Base-by-base conservation (phyloP, 2,329 filamentous ascomycete genomes). In the Fonsecaea monophora region DNA sequence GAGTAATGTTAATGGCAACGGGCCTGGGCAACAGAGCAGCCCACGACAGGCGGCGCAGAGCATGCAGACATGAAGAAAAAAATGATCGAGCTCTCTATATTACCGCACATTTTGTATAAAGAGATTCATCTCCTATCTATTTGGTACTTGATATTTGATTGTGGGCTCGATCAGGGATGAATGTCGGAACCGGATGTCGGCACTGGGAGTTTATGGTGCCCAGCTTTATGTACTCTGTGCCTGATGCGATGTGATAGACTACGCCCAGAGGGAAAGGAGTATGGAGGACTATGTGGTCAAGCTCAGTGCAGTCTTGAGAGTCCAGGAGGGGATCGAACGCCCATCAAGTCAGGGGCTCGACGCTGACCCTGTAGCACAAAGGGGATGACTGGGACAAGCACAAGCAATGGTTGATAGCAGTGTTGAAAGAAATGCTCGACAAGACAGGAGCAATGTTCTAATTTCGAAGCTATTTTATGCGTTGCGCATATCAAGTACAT, bases 21-120 rank as follows among this genome's bases (percentile, higher is more conserved):
- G 8, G 62, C 71, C 18, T 72, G 74, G 12, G 75, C 80, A 72
- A 78, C 79, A 71, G 82, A 83, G 72, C 76, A 82, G 70, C 62
- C 70, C 70, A 4, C 64, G 66, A 45, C 70, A 59, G 35, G 38
- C 68, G 40, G 60, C 58, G 35, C 65, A 68, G 48, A 66, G 62
- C 40, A 67, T 70, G 62, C 68, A 67, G 18, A 66, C 63, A n/a
- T 68, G 59, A 64, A 34, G 25, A 48, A 42, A 25, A 25, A 25
- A 25, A 25, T 25, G 25, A 34, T 30, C 7, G 25, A 25, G 45
- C 45, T 50, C 18, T 25, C 45, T 10, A 18, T 50, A 10, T 50
- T 13, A 50, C 18, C 18, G 18, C 45, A 21, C 8, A 50, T 25
- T 45, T 40, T 61, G 64, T 62, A 61, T 66, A 66, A 66, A 45